phyloP scores from a whole-genome alignment of 306 rosid species.

The Mimosa bimucronata region DNA sequence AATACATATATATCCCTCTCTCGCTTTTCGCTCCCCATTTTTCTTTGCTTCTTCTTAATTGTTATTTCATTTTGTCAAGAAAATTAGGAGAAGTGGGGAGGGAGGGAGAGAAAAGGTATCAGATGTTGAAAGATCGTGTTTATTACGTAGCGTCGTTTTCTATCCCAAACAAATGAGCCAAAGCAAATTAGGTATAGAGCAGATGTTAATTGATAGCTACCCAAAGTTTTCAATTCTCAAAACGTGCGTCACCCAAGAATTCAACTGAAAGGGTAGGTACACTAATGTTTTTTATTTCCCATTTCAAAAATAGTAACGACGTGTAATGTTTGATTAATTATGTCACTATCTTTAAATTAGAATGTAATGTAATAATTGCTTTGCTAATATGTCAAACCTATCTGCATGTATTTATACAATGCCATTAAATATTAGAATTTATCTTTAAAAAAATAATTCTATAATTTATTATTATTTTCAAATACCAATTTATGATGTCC shows the following conservation, averaged over 20 bases:
- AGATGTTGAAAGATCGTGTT: slow-evolving; percentile 26
- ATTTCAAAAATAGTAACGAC: slow-evolving; percentile 10
- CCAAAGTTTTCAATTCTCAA: slow-evolving; percentile 39
- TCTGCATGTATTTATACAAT: too few species aligned
- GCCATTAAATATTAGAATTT: not conserved
- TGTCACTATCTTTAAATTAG: not conserved
- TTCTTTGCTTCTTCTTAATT: not conserved
- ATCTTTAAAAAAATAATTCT: not conserved
- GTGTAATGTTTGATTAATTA: not conserved
- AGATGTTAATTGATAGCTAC: slow-evolving; percentile 71
- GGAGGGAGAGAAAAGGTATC: slow-evolving; percentile 27
- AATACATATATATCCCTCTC: too few species aligned
- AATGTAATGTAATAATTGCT: not conserved
- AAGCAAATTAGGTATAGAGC: slow-evolving; percentile 61
- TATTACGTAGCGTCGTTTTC: slow-evolving; percentile 18
- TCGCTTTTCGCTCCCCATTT: not conserved
- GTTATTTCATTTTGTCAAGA: not conserved
- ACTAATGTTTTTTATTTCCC: slow-evolving; percentile 34
- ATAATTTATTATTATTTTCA: not conserved
- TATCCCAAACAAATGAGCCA: slow-evolving; percentile 6
- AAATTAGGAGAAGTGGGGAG: slow-evolving; percentile 34
- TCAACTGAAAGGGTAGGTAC: slow-evolving; percentile 46
- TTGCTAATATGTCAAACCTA: not conserved
- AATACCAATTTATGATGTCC: not conserved
- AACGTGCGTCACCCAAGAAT: slow-evolving; percentile 40